phyloP scores from a whole-genome alignment of 495 filamentous ascomycete species.

The Penicillium tannophilum region DNA sequence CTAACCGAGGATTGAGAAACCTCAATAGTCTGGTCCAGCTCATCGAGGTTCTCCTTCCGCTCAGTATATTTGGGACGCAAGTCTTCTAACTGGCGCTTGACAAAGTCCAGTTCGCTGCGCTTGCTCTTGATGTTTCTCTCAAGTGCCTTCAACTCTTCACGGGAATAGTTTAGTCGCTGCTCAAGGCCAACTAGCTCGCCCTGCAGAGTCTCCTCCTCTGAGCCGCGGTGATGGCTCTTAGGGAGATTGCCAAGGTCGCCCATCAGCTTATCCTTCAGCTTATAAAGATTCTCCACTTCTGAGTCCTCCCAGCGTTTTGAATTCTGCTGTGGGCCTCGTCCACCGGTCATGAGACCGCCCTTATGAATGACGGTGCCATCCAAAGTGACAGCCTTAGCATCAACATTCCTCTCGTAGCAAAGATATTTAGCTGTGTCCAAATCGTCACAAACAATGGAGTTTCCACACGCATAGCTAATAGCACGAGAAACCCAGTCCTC shows the following conservation, averaged over 20 bases:
- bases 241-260: slow-evolving; percentile 76
- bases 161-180: slow-evolving; percentile 67
- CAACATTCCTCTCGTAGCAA: slow-evolving; percentile 80
- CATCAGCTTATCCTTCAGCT: slow-evolving; percentile 68
- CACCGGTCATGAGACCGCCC: slow-evolving; percentile 96
- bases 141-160: slow-evolving; percentile 76
- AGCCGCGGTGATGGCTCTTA: slow-evolving; percentile 67
- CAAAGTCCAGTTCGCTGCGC: slow-evolving; percentile 75
- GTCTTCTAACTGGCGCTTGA: slow-evolving; percentile 68
- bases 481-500: slow-evolving; percentile 84
- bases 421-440: slow-evolving; percentile 82
- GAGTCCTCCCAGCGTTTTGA: slow-evolving; percentile 87
- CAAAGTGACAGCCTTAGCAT: slow-evolving; percentile 90
- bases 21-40: slow-evolving; percentile 64
- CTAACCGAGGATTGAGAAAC: slow-evolving; percentile 77
- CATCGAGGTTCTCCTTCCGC: slow-evolving; percentile 65
- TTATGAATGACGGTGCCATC: slow-evolving; percentile 96
- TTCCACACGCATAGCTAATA: slow-evolving; percentile 92
- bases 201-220: slow-evolving; percentile 78
- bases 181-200: slow-evolving; percentile 83
- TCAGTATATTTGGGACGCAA: slow-evolving; percentile 77
- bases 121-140: slow-evolving; percentile 86
- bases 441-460: slow-evolving; percentile 93
- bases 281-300: slow-evolving; percentile 79
- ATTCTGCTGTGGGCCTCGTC: slow-evolving; percentile 71